Evolutionary conservation across 164 flowering plant genomes (phyloP), one percentile per base, ranked within the genome.

Genomic region (Stephania cephalantha): DNA sequence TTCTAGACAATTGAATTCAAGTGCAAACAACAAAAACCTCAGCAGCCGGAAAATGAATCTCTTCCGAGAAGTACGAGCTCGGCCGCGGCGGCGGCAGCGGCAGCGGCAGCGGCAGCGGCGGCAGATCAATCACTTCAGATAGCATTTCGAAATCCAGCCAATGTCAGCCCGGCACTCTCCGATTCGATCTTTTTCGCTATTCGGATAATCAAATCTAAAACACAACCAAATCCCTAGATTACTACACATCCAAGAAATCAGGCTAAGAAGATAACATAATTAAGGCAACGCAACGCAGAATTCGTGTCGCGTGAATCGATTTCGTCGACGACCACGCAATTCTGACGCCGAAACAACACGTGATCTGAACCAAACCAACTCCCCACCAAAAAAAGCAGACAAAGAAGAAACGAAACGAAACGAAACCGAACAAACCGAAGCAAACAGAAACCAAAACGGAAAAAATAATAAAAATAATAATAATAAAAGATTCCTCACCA

Each of bases 91-190:
- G 83, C 70, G 77, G 73, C 11, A 74, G 81, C 68, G 88, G 76
- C 52, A 83, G 78, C 48, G 84, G 83, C 71, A 77, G 73, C 68
- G 88, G 76, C 52, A 83, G 78, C 48, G 84, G 83, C 71, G 77
- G 73, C 11, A 74, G 81, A 76, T 90, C 87, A 84, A 83, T 86
- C 46, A 78, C 74, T 75, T 87, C 84, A 63, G 83, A 88, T 58
- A 85, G 85, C 91, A 86, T 87, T 71, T 70, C 78, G 48, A 64
- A 68, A 58, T 20, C 66, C 73, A 6, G 11, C 42, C 13, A 52
- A 44, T 46, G 70, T 12, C 48, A 10, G 25, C 17, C 20, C 55
- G 55, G 12, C 44, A 3, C 63, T 63, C 78, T 76, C 66, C 8
- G 25, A 61, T 61, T 9, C 9, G 66, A n/a, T 18, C n/a, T 25